A percentile compares a stretch with the other conserved stretches of the same genome.
phyloP scores from a whole-genome alignment of 495 filamentous ascomycete species.

The Bathelium albidoporum region DNA sequence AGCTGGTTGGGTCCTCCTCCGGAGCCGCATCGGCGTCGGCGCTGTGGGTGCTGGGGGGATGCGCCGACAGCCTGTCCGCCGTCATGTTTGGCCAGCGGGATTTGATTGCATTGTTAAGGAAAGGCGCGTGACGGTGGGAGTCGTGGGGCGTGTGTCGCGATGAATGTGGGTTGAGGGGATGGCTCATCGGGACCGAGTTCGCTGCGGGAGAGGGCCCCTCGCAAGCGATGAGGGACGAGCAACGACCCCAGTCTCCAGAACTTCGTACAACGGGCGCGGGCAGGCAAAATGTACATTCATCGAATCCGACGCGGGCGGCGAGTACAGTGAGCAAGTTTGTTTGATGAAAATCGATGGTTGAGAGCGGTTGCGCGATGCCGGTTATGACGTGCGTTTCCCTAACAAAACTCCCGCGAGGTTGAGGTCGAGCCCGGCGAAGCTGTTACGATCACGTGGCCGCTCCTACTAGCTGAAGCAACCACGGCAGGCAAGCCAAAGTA shows the following conservation, averaged over 20 bases:
- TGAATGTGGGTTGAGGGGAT: slow-evolving; percentile 15
- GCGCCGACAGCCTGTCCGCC: slow-evolving; percentile 23
- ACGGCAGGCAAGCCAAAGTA: not conserved
- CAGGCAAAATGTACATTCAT: slow-evolving; percentile 2
- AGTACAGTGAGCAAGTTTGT: slow-evolving; percentile 13
- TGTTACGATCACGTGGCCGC: not conserved
- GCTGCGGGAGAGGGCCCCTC: slow-evolving; percentile 8
- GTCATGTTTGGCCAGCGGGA: slow-evolving; percentile 26
- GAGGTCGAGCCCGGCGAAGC: not conserved
- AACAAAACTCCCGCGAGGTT: slow-evolving; percentile 1
- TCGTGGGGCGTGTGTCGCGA: slow-evolving; percentile 20
- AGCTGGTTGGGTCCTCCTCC: slow-evolving; percentile 57
- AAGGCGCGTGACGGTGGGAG: slow-evolving; percentile 21
- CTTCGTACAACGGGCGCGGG: slow-evolving; percentile 23
- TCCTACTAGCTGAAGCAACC: not conserved
- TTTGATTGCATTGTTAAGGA: slow-evolving; percentile 17
- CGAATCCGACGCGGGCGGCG: slow-evolving; percentile 14
- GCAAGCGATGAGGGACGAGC: slow-evolving; percentile 1
- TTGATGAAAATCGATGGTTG: slow-evolving; percentile 25
- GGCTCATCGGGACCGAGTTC: not conserved
- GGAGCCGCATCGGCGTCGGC: slow-evolving; percentile 23
- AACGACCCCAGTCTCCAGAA: slow-evolving; percentile 22
- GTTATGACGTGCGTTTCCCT: slow-evolving; percentile 5
- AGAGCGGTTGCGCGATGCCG: not conserved
- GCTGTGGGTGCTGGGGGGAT: slow-evolving; percentile 17